Base-by-base conservation (phyloP, 495 filamentous ascomycete species). In the Aspergillus sclerotiicarbonarius region DNA sequence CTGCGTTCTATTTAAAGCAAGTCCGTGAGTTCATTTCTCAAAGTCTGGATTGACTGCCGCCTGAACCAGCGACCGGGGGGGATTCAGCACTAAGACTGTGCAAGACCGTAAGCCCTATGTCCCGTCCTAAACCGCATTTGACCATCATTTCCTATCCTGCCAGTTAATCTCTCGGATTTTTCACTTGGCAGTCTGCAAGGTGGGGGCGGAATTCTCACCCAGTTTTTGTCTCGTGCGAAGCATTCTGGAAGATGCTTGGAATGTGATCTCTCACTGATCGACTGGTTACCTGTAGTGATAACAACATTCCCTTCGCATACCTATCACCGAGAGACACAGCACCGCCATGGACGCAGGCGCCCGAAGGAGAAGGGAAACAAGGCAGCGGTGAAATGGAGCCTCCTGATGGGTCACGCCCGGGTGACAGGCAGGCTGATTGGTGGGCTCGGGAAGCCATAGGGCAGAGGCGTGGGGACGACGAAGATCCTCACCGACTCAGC, bases 321-420 rank as follows among this genome's bases (percentile, higher is more conserved):
- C 33, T 37, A 37, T 15, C 33, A 37, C 33, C 33, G 8, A 37
- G 25, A 2, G 5, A 25, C 25, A 25, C 25, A 37, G 3, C 33
- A 37, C 8, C 5, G 25, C 25, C 25, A 5, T 25, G 25, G 25
- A 25, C 5, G 25, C 25, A 5, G 2, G 25, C 25, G 33, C 8
- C 13, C 33, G n/a, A 58, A 37, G 39, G 35, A 58, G 33, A 43
- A 53, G 35, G 1, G 1, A 29, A 21, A 8, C 51, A 29, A 12
- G 20, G 33, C 35, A 18, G 59, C 59, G 59, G 59, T 61, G 54
- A 61, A 61, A 31, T 44, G 25, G 39, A 57, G 50, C 53, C 54
- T 53, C 59, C 12, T 35, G 37, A 53, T 35, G 53, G 59, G 59
- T 54, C 59, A 15, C 12, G 15, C 45, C 18, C 21, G 39, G 37